Percentiles rank a stretch among this genome's conserved stretches.
Conservation (phyloP, 345 rosid genomes). For the Cardamine occulta region DNA sequence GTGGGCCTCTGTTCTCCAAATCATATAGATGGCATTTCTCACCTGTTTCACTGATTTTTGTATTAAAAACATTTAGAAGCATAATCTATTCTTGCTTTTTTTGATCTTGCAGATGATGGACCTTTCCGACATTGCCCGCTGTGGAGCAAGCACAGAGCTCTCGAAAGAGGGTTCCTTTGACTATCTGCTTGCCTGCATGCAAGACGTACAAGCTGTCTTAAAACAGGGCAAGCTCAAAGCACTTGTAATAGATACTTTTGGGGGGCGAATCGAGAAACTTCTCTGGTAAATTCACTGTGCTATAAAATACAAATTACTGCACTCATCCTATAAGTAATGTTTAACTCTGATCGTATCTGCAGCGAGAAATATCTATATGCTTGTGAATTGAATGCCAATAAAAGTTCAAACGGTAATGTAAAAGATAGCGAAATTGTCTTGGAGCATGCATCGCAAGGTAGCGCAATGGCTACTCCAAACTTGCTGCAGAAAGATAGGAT, state of each 20-base stretch:
- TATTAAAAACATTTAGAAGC: slow-evolving; percentile 1
- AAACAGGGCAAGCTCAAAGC: slow-evolving; percentile 71
- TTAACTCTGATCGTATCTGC: slow-evolving; percentile 39
- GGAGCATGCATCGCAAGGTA: slow-evolving; percentile 48
- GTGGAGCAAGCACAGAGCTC: slow-evolving; percentile 69
- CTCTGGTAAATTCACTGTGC: slow-evolving; percentile 52
- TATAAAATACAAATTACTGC: slow-evolving; percentile 24
- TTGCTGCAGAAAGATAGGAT: slow-evolving; percentile 63
- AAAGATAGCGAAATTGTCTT: slow-evolving; percentile 52
- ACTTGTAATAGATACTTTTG: slow-evolving; percentile 81
- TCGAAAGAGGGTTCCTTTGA: slow-evolving; percentile 64
- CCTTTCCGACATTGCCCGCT: slow-evolving; percentile 82
- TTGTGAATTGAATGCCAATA: slow-evolving; percentile 55
- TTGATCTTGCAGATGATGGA: slow-evolving; percentile 64
- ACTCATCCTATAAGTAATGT: slow-evolving; percentile 6
- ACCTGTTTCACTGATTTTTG: not conserved
- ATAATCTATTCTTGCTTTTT: not conserved
- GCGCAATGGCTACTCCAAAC: slow-evolving; percentile 48
- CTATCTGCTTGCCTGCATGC: slow-evolving; percentile 75
- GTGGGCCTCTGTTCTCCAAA: not conserved
- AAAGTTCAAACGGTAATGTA: slow-evolving; percentile 46
- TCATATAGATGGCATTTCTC: slow-evolving; percentile 3
- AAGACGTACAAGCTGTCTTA: slow-evolving; percentile 76
- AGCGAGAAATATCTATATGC: slow-evolving; percentile 78
- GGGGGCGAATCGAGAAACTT: slow-evolving; percentile 74